Evolutionary conservation across 495 filamentous ascomycete genomes (phyloP), one percentile per base, ranked within the genome.

Genomic region (Aspergillus mulundensis): DNA sequence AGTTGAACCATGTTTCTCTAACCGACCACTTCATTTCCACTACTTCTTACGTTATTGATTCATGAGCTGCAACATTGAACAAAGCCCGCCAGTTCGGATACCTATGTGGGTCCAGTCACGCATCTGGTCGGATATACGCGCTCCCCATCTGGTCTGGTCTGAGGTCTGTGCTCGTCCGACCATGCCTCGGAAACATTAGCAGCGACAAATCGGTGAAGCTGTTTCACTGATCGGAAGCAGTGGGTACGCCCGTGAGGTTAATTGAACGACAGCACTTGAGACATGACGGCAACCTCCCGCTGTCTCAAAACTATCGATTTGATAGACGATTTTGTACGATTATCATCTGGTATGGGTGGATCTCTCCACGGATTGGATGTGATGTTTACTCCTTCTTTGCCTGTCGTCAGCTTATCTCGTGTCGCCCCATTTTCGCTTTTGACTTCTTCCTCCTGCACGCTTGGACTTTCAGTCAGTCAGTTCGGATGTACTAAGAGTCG

Each of bases 121-220:
- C 11, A 10, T 10, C 32, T 11, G 32, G 25, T 28, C 32, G n/a
- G n/a, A n/a, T n/a, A n/a, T n/a, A n/a, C n/a, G n/a, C n/a, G n/a
- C n/a, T n/a, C n/a, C 23, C 21, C 11, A 10, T 10, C 32, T 11
- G 32, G 25, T 28, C 32, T 36, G 12, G 32, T 36, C 24, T 30
- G 23, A 1, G 36, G 36, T 16, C 48, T 50, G 48, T 50, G 48
- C 48, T 42, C 34, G 43, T 36, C 46, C 25, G 40, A 10, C 12
- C 8, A 3, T 8, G 25, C 32, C 12, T 6, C 36, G 61, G 61
- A 56, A 53, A 47, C 44, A 58, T 52, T 50, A 63, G 41, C 57
- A 56, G 49, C 36, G 52, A 47, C 56, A 53, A 62, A 62, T 62
- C 30, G 50, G 11, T 46, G 41, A 50, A 16, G 15, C 21, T 47